These are phyloP conservation scores for Maudiozyma serrabonitensis DNA, from an alignment of 805 yeast species.

Conservation along the genomic window DNA sequence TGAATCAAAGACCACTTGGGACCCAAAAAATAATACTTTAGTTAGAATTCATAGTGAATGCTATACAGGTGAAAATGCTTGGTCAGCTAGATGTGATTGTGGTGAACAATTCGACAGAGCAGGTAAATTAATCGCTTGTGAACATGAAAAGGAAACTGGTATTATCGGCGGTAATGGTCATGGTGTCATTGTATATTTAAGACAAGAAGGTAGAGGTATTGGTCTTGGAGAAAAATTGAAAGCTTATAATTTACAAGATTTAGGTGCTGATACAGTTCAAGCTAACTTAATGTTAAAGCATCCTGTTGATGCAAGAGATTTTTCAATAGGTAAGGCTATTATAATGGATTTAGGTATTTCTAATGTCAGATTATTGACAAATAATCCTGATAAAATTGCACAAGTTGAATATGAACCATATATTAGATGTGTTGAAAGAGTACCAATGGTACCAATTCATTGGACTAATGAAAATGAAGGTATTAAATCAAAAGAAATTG, in stretches of 20 bases:
- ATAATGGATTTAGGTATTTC: constrained; percentile 68
- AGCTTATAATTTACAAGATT: constrained; percentile 92
- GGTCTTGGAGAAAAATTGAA: constrained; percentile 96
- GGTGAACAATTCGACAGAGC: constrained; percentile 99
- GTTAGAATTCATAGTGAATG: constrained; percentile 95
- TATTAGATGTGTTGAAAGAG: constrained; percentile 74
- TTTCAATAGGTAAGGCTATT: constrained; percentile 89
- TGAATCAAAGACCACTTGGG: constrained; percentile 20
- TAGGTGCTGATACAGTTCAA: constrained; percentile 97
- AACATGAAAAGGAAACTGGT: constrained; percentile 19
- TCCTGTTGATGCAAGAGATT: constrained; percentile 96
- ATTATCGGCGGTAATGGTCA: constrained; percentile 57
- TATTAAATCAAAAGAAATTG: constrained; percentile 75
- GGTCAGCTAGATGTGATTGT: constrained; percentile 98
- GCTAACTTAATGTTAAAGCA: constrained; percentile 88
- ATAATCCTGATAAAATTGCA: constrained; percentile 90
- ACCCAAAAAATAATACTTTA: constrained; percentile 35
- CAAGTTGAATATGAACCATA: constrained; percentile 85
- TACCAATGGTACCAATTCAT: constrained; percentile 94
- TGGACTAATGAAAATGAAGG: constrained; percentile 63
- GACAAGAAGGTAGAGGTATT: constrained; percentile 98
- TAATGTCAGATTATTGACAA: constrained; percentile 72
- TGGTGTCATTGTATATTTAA: constrained; percentile 89
- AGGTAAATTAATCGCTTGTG: constrained; percentile 64
- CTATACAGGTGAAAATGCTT: constrained; percentile 97